A percentile compares a stretch with the other conserved stretches of the same genome.
Evolutionary conservation across 208 protist species (phyloP).

Genomic region (Crithidia bombi): DNA sequence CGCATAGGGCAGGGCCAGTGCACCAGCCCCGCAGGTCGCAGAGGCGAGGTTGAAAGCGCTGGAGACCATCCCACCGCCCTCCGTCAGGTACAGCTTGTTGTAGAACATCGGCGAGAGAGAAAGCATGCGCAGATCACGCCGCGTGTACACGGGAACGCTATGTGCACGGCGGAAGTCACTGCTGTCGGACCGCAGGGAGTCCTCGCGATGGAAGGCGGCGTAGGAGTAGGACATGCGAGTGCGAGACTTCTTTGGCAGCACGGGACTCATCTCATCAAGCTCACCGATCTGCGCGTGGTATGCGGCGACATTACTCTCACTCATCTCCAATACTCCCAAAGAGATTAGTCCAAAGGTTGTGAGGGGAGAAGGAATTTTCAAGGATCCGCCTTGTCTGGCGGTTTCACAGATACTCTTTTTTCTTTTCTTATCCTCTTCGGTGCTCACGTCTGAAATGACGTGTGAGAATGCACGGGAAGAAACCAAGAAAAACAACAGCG

Average conservation of each 20-base stretch:
- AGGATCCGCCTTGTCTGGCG: too few relatives aligned
- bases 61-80: slow-evolving; percentile 62
- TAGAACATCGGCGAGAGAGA: slow-evolving; percentile 59
- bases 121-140: slow-evolving; percentile 26
- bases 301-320: background rate
- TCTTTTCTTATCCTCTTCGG: too few relatives aligned
- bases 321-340: slow-evolving; percentile 2
- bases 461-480: too few relatives aligned
- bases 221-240: slow-evolving; percentile 44
- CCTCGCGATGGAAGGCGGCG: slow-evolving; percentile 6
- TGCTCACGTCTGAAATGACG: too few relatives aligned
- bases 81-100: slow-evolving; percentile 53
- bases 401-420: too few relatives aligned
- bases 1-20: slow-evolving; percentile 75
- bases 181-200: background rate
- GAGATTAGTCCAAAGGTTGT: background rate
- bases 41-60: slow-evolving; percentile 85
- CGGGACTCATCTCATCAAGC: slow-evolving; percentile 31
- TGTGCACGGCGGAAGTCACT: slow-evolving; percentile 33
- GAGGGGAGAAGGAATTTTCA: too few relatives aligned
- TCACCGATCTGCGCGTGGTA: slow-evolving; percentile 2
- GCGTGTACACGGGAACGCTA: slow-evolving; percentile 41
- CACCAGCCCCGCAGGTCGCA: slow-evolving; percentile 75
- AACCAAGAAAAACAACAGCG: too few relatives aligned
- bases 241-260: slow-evolving; percentile 23